phyloP scores from a whole-genome alignment of 164 flowering plant genomes.

The Aristolochia contorta region DNA sequence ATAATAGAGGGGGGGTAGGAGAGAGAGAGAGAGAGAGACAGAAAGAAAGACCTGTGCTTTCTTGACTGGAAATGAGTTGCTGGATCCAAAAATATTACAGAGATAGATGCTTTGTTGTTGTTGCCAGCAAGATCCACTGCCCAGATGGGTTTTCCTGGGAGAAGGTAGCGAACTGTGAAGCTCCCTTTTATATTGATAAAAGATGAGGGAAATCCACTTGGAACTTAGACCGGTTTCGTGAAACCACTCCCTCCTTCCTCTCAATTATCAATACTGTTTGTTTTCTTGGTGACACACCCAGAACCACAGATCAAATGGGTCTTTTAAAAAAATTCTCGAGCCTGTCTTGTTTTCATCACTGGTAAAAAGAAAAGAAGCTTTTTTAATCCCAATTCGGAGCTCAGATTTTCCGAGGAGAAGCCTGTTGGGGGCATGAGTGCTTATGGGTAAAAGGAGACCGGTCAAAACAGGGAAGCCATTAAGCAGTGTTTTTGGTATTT shows the following conservation, averaged over 20 bases:
- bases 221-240: no score
- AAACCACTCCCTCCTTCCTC: neutral
- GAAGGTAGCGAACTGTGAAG: neutral
- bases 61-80: slow-evolving; percentile 2
- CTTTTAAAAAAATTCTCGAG: slow-evolving; percentile 11
- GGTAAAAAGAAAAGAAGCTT: slow-evolving; percentile 27
- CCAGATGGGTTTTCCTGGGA: neutral
- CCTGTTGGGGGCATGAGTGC: slow-evolving; percentile 2
- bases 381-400: slow-evolving; percentile 11
- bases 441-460: slow-evolving; percentile 14
- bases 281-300: slow-evolving; percentile 15
- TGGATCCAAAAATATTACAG: slow-evolving; percentile 1
- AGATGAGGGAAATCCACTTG: no score
- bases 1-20: slow-evolving; percentile 10
- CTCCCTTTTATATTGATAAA: neutral
- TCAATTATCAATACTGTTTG: neutral
- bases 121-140: neutral
- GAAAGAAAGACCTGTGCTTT: slow-evolving; percentile 8
- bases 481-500: slow-evolving; percentile 8
- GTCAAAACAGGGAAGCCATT: neutral
- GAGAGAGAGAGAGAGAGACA: slow-evolving; percentile 16
- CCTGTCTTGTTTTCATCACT: slow-evolving; percentile 19
- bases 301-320: no score
- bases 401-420: slow-evolving; percentile 3
- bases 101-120: neutral